Evolutionary conservation across 177 flowering plant genomes (phyloP), one percentile per base, ranked within the genome.

Genomic region (Vitis hybrid): DNA sequence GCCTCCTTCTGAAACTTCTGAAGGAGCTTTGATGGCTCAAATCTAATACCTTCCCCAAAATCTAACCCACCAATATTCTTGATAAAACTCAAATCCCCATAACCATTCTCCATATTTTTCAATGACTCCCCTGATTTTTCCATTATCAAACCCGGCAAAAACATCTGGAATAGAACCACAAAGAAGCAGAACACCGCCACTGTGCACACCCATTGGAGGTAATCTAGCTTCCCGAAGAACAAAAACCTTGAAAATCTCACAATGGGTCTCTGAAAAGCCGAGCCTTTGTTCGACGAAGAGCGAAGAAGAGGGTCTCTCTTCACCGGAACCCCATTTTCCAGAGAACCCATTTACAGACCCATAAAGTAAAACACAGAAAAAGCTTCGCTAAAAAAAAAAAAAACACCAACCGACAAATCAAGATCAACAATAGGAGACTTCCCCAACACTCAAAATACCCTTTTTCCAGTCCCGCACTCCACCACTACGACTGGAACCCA

Each of bases 201-300:
- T 1, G 87, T 73, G 70, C 88, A 88, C 70, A 89, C 82, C 97
- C 92, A 92, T 81, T 86, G 95, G n/a, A 87, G 62, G 72, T 88
- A 93, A 75, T 89, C 87, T 5, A 96, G 78, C 86, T 83, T 91
- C 86, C 86, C 85, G 57, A 89, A 79, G 5, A 85, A 66, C 56
- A 93, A 52, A 74, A 89, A 83, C 51, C 97, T 83, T 14, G 92
- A 82, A 62, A 87, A 85, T 82, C 89, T 87, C 75, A 96, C 88
- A 87, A 92, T 87, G 77, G 75, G 80, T 78, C 87, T 86, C 51
- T 84, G 86, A 66, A 70, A 79, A 88, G 0, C 83, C 33, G 66
- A 70, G 69, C 49, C 84, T 75, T 29, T 77, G 51, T 53, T 53
- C 82, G 82, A 73, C 0, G 71, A 73, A 69, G 87, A 83, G 61